Base-by-base conservation (phyloP, 257 asterid species). In the Coffea eugenioides region DNA sequence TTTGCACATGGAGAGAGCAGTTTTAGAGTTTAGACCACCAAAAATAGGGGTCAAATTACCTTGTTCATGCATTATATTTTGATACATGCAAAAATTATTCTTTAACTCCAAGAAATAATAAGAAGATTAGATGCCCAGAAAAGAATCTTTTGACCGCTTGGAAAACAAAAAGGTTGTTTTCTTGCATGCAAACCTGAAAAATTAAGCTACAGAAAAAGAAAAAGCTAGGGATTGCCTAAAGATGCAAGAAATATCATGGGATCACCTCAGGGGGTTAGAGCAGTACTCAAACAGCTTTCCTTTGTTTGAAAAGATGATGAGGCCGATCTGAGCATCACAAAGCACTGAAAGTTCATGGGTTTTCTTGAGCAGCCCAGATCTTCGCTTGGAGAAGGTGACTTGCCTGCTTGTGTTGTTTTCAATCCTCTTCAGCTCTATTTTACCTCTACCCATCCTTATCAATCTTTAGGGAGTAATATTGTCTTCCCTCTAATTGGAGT, bases 291-390 rank as follows among this genome's bases (percentile, higher is more conserved):
- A 83, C 54, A 93, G 85, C 81, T 88, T 93, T 20, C 98, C 98
- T 86, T 84, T 92, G 86, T 75, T 89, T 6, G 97, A 93, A 89
- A 93, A 92, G 77, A 93, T 87, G 48, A 90, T 88, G 6, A 93
- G 91, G 0, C 93, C 98, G 43, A 92, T 90, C 69, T 93, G 97
- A 13, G 94, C 98, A 89, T 93, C 98, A 78, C 97, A 93, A 13
- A 92, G 92, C 49, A 91, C 94, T 0, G 97, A 92, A 56, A 93
- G 97, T 85, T 93, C 98, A n/a, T 92, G 97, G 0, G 96, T 92
- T 67, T 93, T 93, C 93, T 93, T 93, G 84, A 93, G 77, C 80
- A 93, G 81, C 1, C 98, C 96, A 0, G 91, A 78, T 70, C 94
- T 81, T 5, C 98, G 86, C 69, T 93, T 93, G 74, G 98, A 92